phyloP scores from a whole-genome alignment of 1,284 basidiomycete genomes.

The Phaffia rhodozyma region DNA sequence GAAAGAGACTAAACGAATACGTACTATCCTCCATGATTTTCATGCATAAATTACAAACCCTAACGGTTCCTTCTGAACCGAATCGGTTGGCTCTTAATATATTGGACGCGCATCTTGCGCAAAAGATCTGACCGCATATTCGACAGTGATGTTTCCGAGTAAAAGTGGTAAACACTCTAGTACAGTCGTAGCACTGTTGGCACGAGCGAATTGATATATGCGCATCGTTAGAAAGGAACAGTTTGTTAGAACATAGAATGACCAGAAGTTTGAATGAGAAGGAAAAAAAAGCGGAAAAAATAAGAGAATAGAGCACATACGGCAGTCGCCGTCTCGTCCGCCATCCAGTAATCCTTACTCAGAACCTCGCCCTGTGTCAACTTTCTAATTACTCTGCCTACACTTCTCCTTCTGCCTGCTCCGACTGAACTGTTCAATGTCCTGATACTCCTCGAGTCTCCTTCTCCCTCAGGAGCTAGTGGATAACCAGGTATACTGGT shows the following conservation, averaged over 20 bases:
- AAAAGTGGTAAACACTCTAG: constrained; percentile 81
- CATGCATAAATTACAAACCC: constrained; percentile 88
- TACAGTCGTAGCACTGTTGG: constrained; percentile 64
- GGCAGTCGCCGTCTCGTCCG: constrained; percentile 82
- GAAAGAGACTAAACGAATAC: constrained; percentile 10
- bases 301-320: constrained; percentile 76
- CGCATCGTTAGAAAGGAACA: not conserved
- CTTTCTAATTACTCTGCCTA: constrained; percentile 70
- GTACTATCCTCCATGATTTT: constrained; percentile 67
- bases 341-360: constrained; percentile 80
- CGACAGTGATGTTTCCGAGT: constrained; percentile 88
- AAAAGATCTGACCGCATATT: constrained; percentile 84
- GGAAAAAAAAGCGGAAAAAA: constrained; percentile 24
- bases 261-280: not conserved
- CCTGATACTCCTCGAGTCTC: constrained; percentile 69
- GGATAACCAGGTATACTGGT: not conserved
- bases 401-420: constrained; percentile 58
- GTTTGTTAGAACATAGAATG: not conserved
- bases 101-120: constrained; percentile 89
- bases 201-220: not conserved
- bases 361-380: constrained; percentile 48
- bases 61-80: constrained; percentile 79
- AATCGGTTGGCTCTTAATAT: constrained; percentile 91
- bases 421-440: constrained; percentile 46
- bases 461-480: constrained; percentile 7